These are phyloP conservation scores for Sugiyamaella pinicola DNA, from an alignment of 1,139 yeast species.

Conservation along the genomic window DNA sequence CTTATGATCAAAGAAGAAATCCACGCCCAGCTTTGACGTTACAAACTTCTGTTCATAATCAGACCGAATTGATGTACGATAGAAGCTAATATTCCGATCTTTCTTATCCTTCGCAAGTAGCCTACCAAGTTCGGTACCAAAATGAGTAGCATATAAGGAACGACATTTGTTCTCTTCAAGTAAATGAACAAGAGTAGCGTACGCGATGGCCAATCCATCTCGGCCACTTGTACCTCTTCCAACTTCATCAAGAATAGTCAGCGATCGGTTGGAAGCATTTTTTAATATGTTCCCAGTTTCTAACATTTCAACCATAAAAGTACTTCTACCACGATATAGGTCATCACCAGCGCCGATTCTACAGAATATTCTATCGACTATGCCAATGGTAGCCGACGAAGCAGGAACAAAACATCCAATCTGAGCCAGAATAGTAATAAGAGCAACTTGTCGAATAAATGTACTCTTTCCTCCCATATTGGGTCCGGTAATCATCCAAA, in stretches of 20 bases:
- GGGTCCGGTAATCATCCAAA: constrained; percentile 90
- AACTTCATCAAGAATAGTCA: constrained; percentile 93
- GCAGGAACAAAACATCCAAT: constrained; percentile 93
- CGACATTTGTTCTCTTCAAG: constrained; percentile 62
- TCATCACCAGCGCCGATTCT: constrained; percentile 90
- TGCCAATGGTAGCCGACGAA: constrained; percentile 63
- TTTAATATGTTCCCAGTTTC: constrained; percentile 81
- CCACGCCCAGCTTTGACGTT: constrained; percentile 21
- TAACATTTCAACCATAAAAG: constrained; percentile 98
- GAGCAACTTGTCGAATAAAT: constrained; percentile 81
- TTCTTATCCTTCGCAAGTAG: constrained; percentile 42
- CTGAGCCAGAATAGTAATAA: constrained; percentile 85
- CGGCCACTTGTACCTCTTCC: constrained; percentile 92
- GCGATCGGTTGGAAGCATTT: constrained; percentile 72
- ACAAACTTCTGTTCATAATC: neutral
- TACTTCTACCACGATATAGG: constrained; percentile 79
- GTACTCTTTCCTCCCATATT: constrained; percentile 99
- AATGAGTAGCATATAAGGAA: constrained; percentile 91
- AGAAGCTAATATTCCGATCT: constrained; percentile 7
- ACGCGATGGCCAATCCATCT: constrained; percentile 92
- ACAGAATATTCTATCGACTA: constrained; percentile 85
- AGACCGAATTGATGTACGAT: constrained; percentile 36
- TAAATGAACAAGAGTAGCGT: constrained; percentile 69
- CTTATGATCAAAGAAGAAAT: constrained; percentile 57
- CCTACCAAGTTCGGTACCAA: constrained; percentile 65